Evolutionary conservation across 495 filamentous ascomycete genomes (phyloP), one percentile per base, ranked within the genome.

Genomic region (Hyaloscypha finlandica): DNA sequence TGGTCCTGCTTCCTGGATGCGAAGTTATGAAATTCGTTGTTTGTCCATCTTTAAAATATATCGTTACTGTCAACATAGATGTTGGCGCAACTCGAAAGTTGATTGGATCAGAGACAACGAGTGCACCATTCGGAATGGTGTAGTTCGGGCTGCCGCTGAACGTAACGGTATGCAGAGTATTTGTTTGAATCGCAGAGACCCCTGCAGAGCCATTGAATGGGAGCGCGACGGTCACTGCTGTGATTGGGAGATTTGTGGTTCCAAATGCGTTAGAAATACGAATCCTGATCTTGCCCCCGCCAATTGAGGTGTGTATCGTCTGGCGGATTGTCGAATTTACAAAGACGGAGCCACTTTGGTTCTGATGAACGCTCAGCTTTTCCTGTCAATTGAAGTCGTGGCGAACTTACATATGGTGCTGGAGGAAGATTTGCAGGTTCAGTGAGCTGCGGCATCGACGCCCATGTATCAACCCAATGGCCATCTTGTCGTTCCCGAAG

Each of bases 231-330:
- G 86, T 83, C 0, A 83, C 85, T 4, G 81, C 79, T 0, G 84
- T 86, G 66, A 93, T 86, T 39, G 84, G 81, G 3, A 92, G 76
- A 72, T 87, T 81, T 59, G 79, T 85, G 9, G 77, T 72, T 11
- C 89, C 89, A 61, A 92, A 91, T 3, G 84, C 83, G 75, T 92
- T 92, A 61, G 85, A 89, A 53, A 92, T 79, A 57, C 86, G 84
- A 33, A 92, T 73, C 20, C 89, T 85, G 61, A 91, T 78, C 25
- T 81, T 80, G 29, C 81, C 72, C 8, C 82, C 78, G 4, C 79
- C 81, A 25, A 90, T 77, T 3, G 86, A 84, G 35, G 89, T 71
- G 58, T 87, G 84, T 3, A 91, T 70, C 0, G 89, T 92, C 73
- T 91, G 88, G 11, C 89, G 86, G 61, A 91, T 78, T 2, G 89